Evolutionary conservation across 2,329 filamentous ascomycete species (phyloP).

Genomic region (Beauveria australis): DNA sequence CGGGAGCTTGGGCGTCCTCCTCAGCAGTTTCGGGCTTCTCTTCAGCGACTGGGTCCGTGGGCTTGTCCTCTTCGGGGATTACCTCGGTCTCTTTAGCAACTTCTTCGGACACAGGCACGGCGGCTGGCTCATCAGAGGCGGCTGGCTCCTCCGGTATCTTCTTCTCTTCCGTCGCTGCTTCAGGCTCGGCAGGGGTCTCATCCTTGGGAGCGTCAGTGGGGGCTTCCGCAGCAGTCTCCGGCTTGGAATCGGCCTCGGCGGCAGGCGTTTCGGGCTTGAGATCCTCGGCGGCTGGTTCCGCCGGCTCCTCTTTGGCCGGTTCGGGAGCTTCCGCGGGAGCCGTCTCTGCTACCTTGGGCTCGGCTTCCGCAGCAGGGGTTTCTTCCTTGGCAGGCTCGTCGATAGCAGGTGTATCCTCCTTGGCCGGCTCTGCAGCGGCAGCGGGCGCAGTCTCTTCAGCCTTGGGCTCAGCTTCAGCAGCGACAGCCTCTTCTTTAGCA

Average conservation of each 20-base stretch:
- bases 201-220: not conserved
- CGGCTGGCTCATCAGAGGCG: not conserved
- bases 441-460: not conserved
- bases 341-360: not conserved
- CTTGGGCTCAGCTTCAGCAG: not conserved
- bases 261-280: not conserved
- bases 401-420: not conserved
- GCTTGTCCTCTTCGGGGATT: not conserved
- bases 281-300: no score
- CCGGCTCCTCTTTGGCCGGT: not conserved
- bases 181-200: not conserved
- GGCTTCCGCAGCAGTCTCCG: not conserved
- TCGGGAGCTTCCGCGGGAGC: not conserved
- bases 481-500: not conserved
- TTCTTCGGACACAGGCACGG: not conserved
- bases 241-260: not conserved
- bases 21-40: not conserved
- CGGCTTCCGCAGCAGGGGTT: not conserved
- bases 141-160: not conserved
- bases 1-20: not conserved
- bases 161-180: not conserved
- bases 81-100: not conserved
- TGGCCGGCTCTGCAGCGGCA: not conserved
- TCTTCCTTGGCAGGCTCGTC: not conserved
- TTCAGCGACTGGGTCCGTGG: not conserved